Percentiles rank a stretch among this genome's conserved stretches.
phyloP scores from a whole-genome alignment of 148 eudicot species.

The Drosera capensis region DNA sequence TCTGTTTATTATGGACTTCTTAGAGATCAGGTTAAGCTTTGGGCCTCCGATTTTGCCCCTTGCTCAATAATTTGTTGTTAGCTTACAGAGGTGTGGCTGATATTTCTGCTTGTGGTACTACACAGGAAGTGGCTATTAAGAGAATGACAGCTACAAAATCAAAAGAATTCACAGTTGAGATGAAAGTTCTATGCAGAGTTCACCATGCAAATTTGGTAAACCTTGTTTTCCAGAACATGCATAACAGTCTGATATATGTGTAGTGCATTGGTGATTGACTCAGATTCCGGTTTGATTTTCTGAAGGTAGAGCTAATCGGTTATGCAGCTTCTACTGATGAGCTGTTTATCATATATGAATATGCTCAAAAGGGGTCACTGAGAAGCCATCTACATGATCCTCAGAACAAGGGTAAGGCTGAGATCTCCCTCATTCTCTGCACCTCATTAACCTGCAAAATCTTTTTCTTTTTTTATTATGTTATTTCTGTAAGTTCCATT shows the following conservation, averaged over 20 bases:
- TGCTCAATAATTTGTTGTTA: constrained; percentile 1
- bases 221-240: background rate
- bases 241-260: background rate
- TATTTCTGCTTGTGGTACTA: background rate
- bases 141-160: constrained; percentile 94
- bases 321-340: constrained; percentile 74
- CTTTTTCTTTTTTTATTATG: background rate
- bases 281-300: constrained; percentile 11
- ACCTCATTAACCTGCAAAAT: background rate
- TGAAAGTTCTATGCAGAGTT: constrained; percentile 94
- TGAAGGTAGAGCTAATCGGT: constrained; percentile 93
- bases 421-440: background rate
- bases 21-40: constrained; percentile 54
- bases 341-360: constrained; percentile 81
- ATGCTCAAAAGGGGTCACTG: constrained; percentile 86
- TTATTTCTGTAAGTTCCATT: background rate
- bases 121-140: constrained; percentile 88
- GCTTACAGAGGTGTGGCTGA: background rate
- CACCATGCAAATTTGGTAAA: constrained; percentile 93
- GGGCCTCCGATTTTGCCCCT: background rate
- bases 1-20: constrained; percentile 83
- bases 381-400: constrained; percentile 82
- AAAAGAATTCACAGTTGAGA: constrained; percentile 77
- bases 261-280: constrained; percentile 9
- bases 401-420: constrained; percentile 56